Evolutionary conservation across 345 rosid species (phyloP), one percentile per base, ranked within the genome.

Genomic region (Bruguiera sexangula): DNA sequence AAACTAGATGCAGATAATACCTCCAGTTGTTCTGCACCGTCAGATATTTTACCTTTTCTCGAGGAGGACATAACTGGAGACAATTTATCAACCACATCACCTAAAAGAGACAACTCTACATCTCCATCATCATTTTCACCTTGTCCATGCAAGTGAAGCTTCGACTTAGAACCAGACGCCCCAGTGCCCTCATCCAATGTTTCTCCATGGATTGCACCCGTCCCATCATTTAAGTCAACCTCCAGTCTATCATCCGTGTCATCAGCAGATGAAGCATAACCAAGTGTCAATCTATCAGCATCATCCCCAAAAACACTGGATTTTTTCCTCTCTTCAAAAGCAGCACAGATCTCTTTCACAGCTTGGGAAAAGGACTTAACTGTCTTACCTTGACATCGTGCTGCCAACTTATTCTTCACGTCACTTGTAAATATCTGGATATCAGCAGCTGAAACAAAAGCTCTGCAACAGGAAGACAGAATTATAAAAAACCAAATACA

Each of bases 371-470:
- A 95, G 80, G 70, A 69, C 82, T 86, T 95, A 55, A 72, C 82
- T 56, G 89, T 78, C 85, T 88, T 92, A 73, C 87, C 87, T 79
- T 87, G 86, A 75, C 91, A 87, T 70, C 86, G 81, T 70, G 82
- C 79, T 20, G 76, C 69, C 73, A 95, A 71, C 73, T 84, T 89
- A 67, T 62, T 82, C 91, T 89, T 92, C 16, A 89, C 56, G 75
- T 95, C 99, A 79, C 72, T 82, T 68, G 88, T 92, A 75, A 95
- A 92, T 27, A 78, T 83, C 80, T 90, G 92, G 67, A 92, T 90
- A 83, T 95, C 94, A 63, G 77, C 81, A 27, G 96, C 88, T 8
- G 91, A 80, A 79, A 95, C 89, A 82, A 88, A 95, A 75, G 84
- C 98, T 75, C 98, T 95, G 96, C 79, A 76, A 39, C 34, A 51